These are phyloP conservation scores for Argentina anserina DNA, from an alignment of 306 rosid species.

Conservation along the genomic window DNA sequence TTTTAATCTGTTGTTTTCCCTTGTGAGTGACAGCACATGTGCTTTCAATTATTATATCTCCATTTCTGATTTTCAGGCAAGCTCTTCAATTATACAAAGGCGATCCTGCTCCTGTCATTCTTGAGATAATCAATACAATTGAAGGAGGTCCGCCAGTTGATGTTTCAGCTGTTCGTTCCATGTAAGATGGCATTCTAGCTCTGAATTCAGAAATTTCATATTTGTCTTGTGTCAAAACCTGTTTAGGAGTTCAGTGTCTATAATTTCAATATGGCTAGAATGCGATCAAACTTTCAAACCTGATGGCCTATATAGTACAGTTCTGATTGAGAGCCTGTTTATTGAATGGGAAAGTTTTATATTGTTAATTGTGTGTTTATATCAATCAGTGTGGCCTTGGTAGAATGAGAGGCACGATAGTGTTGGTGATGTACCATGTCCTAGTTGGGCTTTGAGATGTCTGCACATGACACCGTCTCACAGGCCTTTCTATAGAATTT, in stretches of 20 bases:
- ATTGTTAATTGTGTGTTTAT: not conserved
- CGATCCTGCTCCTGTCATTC: slow-evolving; percentile 74
- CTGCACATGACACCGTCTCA: not conserved
- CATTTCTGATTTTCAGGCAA: slow-evolving; percentile 66
- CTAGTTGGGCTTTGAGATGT: not conserved
- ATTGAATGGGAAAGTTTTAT: not conserved
- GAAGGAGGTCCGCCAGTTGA: slow-evolving; percentile 97
- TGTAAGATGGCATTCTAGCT: slow-evolving; percentile 67
- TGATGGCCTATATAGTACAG: not conserved
- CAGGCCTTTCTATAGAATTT: not conserved
- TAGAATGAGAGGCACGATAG: slow-evolving; percentile 10
- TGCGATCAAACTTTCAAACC: not conserved
- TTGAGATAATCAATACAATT: slow-evolving; percentile 86
- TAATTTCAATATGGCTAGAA: not conserved
- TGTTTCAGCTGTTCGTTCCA: slow-evolving; percentile 90
- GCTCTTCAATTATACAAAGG: slow-evolving; percentile 90
- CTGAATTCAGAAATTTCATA: not conserved
- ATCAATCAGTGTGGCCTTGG: not conserved
- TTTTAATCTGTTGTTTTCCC: not conserved
- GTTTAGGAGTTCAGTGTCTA: not conserved
- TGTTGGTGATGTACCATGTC: slow-evolving; percentile 1
- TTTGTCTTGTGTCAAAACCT: slow-evolving; percentile 5
- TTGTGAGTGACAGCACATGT: not conserved
- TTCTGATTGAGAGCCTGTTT: not conserved
- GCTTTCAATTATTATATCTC: slow-evolving; percentile 5